Evolutionary conservation across 176 grass and related monocot genomes (phyloP), one percentile per base, ranked within the genome.

Genomic region (Ananas comosus): DNA sequence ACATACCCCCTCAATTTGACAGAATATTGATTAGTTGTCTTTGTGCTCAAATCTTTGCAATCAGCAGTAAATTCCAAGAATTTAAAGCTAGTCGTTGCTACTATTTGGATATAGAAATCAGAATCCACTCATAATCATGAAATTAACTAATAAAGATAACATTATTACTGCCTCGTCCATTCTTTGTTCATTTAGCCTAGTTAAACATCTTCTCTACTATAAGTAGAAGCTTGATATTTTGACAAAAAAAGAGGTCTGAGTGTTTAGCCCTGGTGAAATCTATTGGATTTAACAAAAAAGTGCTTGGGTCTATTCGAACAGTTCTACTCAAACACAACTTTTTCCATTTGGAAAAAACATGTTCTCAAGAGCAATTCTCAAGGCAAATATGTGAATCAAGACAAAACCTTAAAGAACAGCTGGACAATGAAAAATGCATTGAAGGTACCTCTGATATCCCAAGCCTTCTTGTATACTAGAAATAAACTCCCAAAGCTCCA

Each of bases 401-500:
- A 7, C 2, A 13, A 13, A n/a, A 72, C 13, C 10, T 19, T 64
- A 22, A 17, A 71, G 61, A 71, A 64, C 10, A 79, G 12, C 9
- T 13, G 47, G 53, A 65, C 24, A 59, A 52, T n/a, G 22, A 16
- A 51, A 25, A 74, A 33, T 49, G 22, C 65, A 49, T 72, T 53
- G 48, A 69, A 76, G 28, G 70, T 78, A 96, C 93, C 93, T 96
- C 71, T 79, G 81, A 74, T 72, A 90, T 74, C 94, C 84, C 81
- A 97, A 83, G 24, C 80, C 87, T 80, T 83, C 89, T 71, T 92
- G 77, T 68, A 92, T 88, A 71, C 75, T 77, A 76, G 75, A 86
- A 78, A 97, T 83, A 64, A 97, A 97, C 63, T 97, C 82, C 94
- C 94, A 97, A 25, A 85, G 86, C 79, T 81, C 22, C n/a, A 90